These are phyloP conservation scores for Cryphonectria nitschkei DNA, from an alignment of 2,329 filamentous ascomycete species.

Conservation along the genomic window DNA sequence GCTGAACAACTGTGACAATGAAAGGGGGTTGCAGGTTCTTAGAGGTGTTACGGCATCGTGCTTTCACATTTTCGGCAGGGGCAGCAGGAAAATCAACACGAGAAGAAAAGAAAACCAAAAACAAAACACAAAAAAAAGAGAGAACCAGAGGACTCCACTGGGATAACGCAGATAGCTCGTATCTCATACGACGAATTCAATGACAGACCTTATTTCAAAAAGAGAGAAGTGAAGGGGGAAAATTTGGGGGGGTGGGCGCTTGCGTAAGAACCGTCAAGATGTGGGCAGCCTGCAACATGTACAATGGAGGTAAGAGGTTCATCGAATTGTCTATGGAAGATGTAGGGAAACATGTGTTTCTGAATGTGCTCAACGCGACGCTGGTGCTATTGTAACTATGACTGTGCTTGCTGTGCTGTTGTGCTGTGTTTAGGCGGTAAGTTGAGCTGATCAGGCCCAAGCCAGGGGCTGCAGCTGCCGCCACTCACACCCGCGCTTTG, in stretches of 20 bases:
- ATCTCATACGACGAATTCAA: conserved; percentile 30
- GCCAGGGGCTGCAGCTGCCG: not conserved
- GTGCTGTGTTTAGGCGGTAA: not conserved
- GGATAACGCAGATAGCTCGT: conserved; percentile 27
- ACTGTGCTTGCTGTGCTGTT: not conserved
- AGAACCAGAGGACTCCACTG: conserved; percentile 8
- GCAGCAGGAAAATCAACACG: not conserved
- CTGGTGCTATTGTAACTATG: not conserved
- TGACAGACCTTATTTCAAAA: conserved; percentile 2
- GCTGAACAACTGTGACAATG: not conserved
- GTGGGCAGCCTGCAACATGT: not conserved
- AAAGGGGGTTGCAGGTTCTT: conserved; percentile 2
- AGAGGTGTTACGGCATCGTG: conserved; percentile 12
- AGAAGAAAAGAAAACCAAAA: not conserved
- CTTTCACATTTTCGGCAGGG: not conserved
- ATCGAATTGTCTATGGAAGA: not conserved
- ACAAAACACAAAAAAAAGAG: not conserved
- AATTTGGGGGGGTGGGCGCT: not conserved
- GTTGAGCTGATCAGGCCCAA: not conserved
- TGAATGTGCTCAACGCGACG: not conserved
- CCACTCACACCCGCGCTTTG: not conserved
- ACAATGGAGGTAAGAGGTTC: too few species aligned
- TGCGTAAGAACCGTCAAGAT: not conserved
- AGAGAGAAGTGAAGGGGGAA: too few species aligned
- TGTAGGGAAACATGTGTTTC: not conserved